Percentiles rank a stretch among this genome's conserved stretches.
Evolutionary conservation across 169 alveolate genomes (phyloP).

Genomic region (Cryptosporidium muris): DNA sequence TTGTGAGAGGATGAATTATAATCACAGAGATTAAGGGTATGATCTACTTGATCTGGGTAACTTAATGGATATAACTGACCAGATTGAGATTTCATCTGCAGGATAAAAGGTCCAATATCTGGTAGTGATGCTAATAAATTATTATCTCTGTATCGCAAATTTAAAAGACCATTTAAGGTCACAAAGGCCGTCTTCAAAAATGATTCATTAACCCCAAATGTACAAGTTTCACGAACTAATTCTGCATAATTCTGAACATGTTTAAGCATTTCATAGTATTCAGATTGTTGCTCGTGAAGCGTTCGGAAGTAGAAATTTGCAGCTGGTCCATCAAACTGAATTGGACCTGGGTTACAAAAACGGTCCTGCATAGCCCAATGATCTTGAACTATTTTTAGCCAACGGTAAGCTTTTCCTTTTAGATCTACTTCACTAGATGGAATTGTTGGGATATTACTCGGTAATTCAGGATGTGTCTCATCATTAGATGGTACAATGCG

Average conservation of each 20-base stretch:
- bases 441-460: conserved; percentile 85
- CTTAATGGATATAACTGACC: background rate
- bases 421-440: conserved; percentile 92
- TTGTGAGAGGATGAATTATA: too few relatives aligned
- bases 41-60: background rate
- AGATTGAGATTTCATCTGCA: conserved; percentile 55
- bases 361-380: conserved; percentile 92
- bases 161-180: conserved; percentile 80
- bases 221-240: conserved; percentile 84
- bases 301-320: conserved; percentile 84
- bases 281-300: conserved; percentile 87
- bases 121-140: conserved; percentile 59
- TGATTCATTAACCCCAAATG: conserved; percentile 88
- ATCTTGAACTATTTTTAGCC: conserved; percentile 82
- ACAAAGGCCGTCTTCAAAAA: conserved; percentile 84
- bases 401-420: conserved; percentile 85
- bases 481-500: conserved; percentile 82
- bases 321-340: conserved; percentile 90
- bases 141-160: conserved; percentile 49
- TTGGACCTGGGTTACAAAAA: conserved; percentile 97
- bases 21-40: background rate
- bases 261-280: conserved; percentile 87
- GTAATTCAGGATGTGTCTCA: conserved; percentile 75
- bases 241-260: conserved; percentile 87
- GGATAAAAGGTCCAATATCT: conserved; percentile 54